Conservation (phyloP, 345 rosid species). For the Eucalyptus decipiens region DNA sequence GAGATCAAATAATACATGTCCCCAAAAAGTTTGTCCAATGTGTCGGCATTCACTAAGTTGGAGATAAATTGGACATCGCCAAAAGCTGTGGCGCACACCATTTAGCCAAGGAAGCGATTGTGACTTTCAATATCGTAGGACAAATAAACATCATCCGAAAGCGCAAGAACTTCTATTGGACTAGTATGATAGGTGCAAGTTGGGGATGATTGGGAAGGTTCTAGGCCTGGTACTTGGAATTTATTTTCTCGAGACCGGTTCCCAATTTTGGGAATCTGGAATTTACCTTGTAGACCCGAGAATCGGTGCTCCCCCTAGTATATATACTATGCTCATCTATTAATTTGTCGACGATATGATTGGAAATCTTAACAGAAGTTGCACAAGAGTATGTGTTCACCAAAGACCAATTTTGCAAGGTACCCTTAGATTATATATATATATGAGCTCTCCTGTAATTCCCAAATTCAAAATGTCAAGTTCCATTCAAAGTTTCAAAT, state of each 20-base stretch:
- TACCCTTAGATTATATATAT: not conserved
- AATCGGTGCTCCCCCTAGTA: not conserved
- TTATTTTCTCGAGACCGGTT: not conserved
- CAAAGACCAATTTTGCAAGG: not conserved
- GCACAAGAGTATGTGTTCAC: not conserved
- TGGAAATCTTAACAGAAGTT: not conserved
- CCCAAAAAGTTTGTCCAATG: not conserved
- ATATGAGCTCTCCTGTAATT: not conserved
- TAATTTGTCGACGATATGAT: not conserved
- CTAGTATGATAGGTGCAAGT: not conserved
- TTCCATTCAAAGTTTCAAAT: not conserved
- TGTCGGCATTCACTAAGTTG: not conserved
- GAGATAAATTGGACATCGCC: accelerated
- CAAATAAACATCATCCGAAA: not conserved
- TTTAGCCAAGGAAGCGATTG: not conserved
- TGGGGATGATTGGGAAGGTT: not conserved
- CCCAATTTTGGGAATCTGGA: not conserved
- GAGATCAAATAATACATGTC: not conserved
- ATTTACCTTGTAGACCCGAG: not conserved
- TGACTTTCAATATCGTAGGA: not conserved
- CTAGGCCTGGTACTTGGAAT: not conserved
- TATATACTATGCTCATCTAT: not conserved
- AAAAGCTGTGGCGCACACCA: accelerated
- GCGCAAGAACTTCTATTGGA: not conserved
- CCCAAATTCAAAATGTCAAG: not conserved